Evolutionary conservation across 2,329 filamentous ascomycete genomes (phyloP).

Genomic region (Chaetothyriales sp.): DNA sequence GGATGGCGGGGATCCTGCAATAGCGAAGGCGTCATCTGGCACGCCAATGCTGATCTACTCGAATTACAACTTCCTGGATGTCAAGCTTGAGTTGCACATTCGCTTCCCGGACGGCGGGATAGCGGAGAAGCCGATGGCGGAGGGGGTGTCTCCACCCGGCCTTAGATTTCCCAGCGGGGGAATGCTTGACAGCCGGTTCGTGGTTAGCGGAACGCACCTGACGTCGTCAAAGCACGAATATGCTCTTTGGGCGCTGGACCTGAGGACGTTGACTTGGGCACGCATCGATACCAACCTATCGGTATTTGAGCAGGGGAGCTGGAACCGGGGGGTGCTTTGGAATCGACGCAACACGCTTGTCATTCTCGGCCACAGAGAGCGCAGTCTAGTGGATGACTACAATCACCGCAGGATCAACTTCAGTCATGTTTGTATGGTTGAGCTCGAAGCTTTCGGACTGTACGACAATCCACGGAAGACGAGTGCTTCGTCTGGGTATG

Average conservation of each 20-base stretch:
- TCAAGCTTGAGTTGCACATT: slow-evolving; percentile 88
- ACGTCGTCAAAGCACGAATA: slow-evolving; percentile 98
- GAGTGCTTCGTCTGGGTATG: slow-evolving; percentile 65
- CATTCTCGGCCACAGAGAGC: slow-evolving; percentile 82
- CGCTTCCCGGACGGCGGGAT: slow-evolving; percentile 70
- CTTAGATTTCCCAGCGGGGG: slow-evolving; percentile 92
- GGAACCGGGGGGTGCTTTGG: slow-evolving; percentile 93
- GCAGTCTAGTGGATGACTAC: slow-evolving; percentile 92
- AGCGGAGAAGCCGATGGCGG: slow-evolving; percentile 77
- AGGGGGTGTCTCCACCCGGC: slow-evolving; percentile 74
- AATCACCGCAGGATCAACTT: slow-evolving; percentile 97
- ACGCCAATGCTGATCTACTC: slow-evolving; percentile 89
- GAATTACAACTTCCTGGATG: slow-evolving; percentile 97
- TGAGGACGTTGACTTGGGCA: slow-evolving; percentile 80
- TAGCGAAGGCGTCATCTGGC: slow-evolving; percentile 24
- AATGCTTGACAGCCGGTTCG: slow-evolving; percentile 89
- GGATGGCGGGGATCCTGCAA: slow-evolving; percentile 7
- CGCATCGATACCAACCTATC: slow-evolving; percentile 89
- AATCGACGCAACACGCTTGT: slow-evolving; percentile 88
- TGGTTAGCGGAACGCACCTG: slow-evolving; percentile 92
- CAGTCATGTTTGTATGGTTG: slow-evolving; percentile 89
- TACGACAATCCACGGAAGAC: slow-evolving; percentile 85
- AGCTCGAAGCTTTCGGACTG: slow-evolving; percentile 90
- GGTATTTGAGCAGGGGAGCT: slow-evolving; percentile 92
- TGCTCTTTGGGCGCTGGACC: slow-evolving; percentile 84